A percentile compares a stretch with the other conserved stretches of the same genome.
Conservation (phyloP, 306 rosid species). For the Chamaecrista fasciculata region DNA sequence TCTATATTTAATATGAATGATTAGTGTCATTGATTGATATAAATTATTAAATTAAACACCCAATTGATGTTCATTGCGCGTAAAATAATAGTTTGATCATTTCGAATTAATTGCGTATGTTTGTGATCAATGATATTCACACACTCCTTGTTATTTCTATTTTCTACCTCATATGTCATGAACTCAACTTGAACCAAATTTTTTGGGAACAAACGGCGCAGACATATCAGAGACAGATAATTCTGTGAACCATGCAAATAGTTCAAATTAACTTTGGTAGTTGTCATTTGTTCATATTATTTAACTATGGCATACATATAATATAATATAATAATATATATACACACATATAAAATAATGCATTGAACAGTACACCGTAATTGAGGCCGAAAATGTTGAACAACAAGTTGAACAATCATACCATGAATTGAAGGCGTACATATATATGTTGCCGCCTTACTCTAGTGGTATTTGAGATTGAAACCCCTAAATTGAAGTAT, state of each 20-base stretch:
- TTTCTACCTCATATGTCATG: too few species aligned
- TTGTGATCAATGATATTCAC: slow-evolving; percentile 3
- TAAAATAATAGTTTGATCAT: too few species aligned
- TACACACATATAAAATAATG: too few species aligned
- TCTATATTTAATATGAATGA: not conserved
- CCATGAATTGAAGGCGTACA: too few species aligned
- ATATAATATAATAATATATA: too few species aligned
- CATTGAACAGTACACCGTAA: too few species aligned
- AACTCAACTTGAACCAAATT: not conserved
- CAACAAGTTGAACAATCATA: too few species aligned
- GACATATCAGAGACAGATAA: not conserved
- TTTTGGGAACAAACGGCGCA: not conserved
- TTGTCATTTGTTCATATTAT: not conserved
- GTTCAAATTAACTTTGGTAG: not conserved
- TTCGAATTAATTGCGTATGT: not conserved
- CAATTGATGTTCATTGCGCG: not conserved
- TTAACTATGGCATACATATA: too few species aligned
- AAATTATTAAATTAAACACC: not conserved
- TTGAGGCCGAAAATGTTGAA: too few species aligned
- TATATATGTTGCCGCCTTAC: too few species aligned
- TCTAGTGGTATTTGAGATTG: too few species aligned
- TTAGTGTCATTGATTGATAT: not conserved
- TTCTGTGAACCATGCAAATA: not conserved
- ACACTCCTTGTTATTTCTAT: not conserved
- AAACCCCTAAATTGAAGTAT: too few species aligned